Conservation (phyloP, 208 protist species). For the Crithidia bombi region DNA sequence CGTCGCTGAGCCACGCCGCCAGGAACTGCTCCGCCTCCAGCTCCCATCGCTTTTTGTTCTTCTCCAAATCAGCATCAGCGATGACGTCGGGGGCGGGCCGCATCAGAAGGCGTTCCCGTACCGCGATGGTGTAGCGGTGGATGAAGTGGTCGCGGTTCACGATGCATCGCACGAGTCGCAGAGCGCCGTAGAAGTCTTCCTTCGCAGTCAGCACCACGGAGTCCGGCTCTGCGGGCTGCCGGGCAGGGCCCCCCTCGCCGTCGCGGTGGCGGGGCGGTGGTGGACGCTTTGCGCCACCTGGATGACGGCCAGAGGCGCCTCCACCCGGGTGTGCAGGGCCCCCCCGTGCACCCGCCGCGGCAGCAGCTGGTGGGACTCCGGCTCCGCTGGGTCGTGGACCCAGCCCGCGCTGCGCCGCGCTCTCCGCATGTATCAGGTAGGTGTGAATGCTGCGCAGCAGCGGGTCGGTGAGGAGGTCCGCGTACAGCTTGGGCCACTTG, state of each 20-base stretch:
- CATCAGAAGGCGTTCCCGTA: conserved; percentile 44
- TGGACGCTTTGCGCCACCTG: conserved; percentile 4
- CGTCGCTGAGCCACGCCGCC: conserved; percentile 24
- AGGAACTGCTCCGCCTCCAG: conserved; percentile 40
- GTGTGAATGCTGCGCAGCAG: conserved; percentile 35
- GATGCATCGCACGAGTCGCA: conserved; percentile 46
- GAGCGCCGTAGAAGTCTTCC: conserved; percentile 40
- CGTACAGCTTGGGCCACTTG: conserved; percentile 11
- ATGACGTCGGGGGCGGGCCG: conserved; percentile 20
- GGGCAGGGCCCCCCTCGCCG: not conserved
- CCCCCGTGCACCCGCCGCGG: not conserved
- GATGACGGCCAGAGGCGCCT: not conserved
- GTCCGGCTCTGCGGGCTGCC: conserved; percentile 1
- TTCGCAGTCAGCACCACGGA: conserved; percentile 15
- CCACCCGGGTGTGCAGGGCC: not conserved
- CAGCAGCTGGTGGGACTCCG: no score
- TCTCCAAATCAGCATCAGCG: conserved; percentile 31
- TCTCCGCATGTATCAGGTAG: conserved; percentile 37
- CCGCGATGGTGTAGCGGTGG: conserved; percentile 34
- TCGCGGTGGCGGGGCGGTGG: not conserved
- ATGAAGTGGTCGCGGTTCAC: conserved; percentile 36
- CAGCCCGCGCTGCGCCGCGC: not conserved
- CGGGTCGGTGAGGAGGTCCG: conserved; percentile 25
- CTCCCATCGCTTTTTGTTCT: conserved; percentile 37
- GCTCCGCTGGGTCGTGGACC: conserved; percentile 2